These are phyloP conservation scores for Beta corolliflora DNA, from an alignment of 179 eudicot species.

Conservation along the genomic window DNA sequence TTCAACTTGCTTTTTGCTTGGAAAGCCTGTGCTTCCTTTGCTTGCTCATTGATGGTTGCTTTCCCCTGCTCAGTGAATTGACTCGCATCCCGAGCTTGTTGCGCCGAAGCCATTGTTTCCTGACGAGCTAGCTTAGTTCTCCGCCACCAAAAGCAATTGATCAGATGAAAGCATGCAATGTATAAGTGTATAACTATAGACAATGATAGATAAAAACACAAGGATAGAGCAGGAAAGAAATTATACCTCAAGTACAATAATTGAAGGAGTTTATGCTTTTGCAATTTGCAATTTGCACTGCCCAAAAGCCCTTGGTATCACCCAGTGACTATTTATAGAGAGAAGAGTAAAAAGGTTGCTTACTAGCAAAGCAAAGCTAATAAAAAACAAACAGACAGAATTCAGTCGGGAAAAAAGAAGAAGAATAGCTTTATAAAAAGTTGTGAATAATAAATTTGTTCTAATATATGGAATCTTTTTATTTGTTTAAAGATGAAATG, in stretches of 20 bases:
- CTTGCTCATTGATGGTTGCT: not conserved
- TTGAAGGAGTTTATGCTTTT: not conserved
- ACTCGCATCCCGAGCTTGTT: not conserved
- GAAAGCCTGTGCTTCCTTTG: not conserved
- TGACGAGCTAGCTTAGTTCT: not conserved
- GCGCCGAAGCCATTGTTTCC: slow-evolving; percentile 5
- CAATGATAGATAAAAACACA: not conserved
- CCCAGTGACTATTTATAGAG: not conserved
- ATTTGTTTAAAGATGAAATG: too few species aligned
- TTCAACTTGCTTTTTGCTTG: not conserved
- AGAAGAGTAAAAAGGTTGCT: not conserved
- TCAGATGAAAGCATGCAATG: not conserved
- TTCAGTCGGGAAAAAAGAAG: too few species aligned
- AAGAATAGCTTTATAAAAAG: too few species aligned
- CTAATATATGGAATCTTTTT: too few species aligned
- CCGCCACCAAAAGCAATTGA: not conserved
- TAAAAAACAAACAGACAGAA: too few species aligned
- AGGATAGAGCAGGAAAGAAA: not conserved
- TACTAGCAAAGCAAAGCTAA: not conserved
- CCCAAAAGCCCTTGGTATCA: not conserved
- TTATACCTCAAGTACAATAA: not conserved
- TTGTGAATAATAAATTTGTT: too few species aligned
- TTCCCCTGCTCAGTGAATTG: not conserved
- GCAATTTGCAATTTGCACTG: not conserved
- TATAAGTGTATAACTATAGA: not conserved